These are phyloP conservation scores for Fusarium fracticaudum DNA, from an alignment of 2,329 filamentous ascomycete species.

Conservation along the genomic window DNA sequence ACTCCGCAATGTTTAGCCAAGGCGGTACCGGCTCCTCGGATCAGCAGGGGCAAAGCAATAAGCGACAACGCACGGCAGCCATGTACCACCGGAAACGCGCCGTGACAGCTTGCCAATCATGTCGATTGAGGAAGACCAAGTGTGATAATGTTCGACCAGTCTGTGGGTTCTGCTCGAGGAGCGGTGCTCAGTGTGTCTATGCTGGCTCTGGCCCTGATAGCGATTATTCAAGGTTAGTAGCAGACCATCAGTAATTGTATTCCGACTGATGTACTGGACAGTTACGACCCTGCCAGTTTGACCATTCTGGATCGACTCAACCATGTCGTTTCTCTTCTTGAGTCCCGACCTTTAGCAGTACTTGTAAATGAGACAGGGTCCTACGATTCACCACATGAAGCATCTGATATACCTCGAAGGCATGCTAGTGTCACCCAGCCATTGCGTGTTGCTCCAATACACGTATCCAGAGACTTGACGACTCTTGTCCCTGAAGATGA, in stretches of 20 bases:
- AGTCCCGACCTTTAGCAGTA: background rate
- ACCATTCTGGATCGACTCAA: background rate
- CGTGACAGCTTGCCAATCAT: conserved; percentile 14
- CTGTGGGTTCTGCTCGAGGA: background rate
- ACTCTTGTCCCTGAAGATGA: background rate
- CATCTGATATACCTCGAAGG: fast-evolving
- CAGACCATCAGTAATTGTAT: too few relatives aligned
- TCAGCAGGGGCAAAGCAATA: background rate
- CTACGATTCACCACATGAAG: fast-evolving
- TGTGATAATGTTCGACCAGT: conserved; percentile 22
- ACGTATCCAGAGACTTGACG: background rate
- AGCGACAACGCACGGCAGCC: background rate
- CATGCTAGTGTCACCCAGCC: fast-evolving
- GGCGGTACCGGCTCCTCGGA: background rate
- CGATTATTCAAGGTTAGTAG: background rate
- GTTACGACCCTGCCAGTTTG: background rate
- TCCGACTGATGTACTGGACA: background rate
- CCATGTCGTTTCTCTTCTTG: background rate
- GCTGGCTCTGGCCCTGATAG: background rate
- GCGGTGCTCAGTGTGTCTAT: background rate
- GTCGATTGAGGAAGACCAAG: conserved; percentile 9
- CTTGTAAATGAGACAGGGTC: background rate
- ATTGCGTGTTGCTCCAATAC: background rate
- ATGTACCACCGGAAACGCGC: conserved; percentile 4
- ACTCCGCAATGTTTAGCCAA: background rate